These are phyloP conservation scores for Aspergillus indologenus DNA, from an alignment of 495 filamentous ascomycete genomes.

Conservation along the genomic window DNA sequence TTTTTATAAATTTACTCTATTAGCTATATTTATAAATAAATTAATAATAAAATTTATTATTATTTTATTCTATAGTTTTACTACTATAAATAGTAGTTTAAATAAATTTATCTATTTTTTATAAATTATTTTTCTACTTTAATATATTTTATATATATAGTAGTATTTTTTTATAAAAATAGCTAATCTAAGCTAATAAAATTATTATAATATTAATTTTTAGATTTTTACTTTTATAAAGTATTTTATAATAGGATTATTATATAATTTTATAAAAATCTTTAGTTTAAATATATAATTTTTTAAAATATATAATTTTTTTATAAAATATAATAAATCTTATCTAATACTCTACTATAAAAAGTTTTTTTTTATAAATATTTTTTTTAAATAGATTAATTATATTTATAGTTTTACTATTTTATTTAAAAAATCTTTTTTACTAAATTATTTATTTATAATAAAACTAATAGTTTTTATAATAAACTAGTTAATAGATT, in stretches of 20 bases:
- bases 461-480: neutral
- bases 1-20: too few species aligned
- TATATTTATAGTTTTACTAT: neutral
- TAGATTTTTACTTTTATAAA: neutral
- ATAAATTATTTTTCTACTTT: neutral
- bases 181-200: neutral
- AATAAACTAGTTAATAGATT: neutral
- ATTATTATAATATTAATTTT: neutral
- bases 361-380: neutral
- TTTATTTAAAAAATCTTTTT: neutral
- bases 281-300: neutral
- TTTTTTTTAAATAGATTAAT: neutral
- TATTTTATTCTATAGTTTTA: neutral
- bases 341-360: neutral
- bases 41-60: neutral
- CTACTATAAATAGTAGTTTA: neutral
- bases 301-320: neutral
- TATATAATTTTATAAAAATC: neutral
- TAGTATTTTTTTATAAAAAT: conserved; percentile 1
- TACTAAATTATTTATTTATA: neutral
- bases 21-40: too few species aligned
- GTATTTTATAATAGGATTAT: neutral
- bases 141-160: neutral
- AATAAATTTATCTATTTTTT: neutral
- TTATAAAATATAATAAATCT: neutral